phyloP scores from a whole-genome alignment of 1,284 basidiomycete species.

The Ceratorhiza oryzae-sativae region DNA sequence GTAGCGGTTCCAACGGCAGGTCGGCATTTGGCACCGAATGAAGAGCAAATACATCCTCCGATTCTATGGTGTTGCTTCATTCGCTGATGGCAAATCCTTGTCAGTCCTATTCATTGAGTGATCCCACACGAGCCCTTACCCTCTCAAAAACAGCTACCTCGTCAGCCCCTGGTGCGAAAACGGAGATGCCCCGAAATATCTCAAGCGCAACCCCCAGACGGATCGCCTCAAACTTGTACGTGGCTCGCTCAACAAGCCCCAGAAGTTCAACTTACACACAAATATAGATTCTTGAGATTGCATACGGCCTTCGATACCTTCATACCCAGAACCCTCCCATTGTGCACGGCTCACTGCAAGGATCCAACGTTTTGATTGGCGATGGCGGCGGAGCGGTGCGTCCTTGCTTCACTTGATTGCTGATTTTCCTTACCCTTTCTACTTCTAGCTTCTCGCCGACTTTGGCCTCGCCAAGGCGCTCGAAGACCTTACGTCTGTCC shows the following conservation, averaged over 20 bases:
- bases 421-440: conserved; percentile 20
- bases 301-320: conserved; percentile 41
- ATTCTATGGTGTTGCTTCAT: conserved; percentile 36
- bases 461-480: conserved; percentile 42
- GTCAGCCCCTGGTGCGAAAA: conserved; percentile 33
- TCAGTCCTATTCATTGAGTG: not conserved
- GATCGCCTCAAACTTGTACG: conserved; percentile 40
- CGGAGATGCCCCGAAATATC: conserved; percentile 40
- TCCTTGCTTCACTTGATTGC: not conserved
- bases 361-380: conserved; percentile 24
- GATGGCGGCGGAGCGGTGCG: conserved; percentile 15
- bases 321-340: conserved; percentile 42
- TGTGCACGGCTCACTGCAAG: conserved; percentile 42
- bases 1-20: conserved; percentile 39
- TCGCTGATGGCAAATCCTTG: conserved; percentile 27
- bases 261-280: not conserved
- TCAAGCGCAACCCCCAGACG: conserved; percentile 38
- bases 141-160: conserved; percentile 16
- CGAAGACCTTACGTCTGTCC: conserved; percentile 38
- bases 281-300: conserved; percentile 41
- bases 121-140: not conserved
- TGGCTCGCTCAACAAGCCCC: not conserved
- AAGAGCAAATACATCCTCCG: conserved; percentile 38
- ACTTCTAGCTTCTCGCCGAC: conserved; percentile 41
- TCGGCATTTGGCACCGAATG: conserved; percentile 39